A percentile compares a stretch with the other conserved stretches of the same genome.
Evolutionary conservation across 2,329 filamentous ascomycete species (phyloP).

Genomic region (Xylogone sp.): DNA sequence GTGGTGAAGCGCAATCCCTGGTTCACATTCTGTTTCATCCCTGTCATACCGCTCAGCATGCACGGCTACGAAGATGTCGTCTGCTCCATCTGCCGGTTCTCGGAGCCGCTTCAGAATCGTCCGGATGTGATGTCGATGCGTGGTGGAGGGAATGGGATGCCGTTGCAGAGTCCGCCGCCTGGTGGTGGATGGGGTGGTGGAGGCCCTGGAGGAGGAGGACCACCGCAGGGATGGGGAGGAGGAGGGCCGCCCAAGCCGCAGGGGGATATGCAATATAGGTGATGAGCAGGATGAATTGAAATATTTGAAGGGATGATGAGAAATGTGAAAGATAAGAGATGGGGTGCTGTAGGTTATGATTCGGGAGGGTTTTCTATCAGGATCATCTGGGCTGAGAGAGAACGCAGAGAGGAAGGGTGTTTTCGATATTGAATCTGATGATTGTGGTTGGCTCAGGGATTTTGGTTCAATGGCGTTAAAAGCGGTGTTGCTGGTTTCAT

Average conservation of each 20-base stretch:
- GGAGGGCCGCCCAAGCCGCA: constrained; percentile 19
- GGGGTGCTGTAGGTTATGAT: no score
- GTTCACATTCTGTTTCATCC: constrained; percentile 79
- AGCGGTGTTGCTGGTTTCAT: no score
- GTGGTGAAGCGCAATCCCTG: constrained; percentile 64
- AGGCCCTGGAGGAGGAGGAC: constrained; percentile 13
- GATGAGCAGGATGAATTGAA: no score
- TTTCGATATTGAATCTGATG: no score
- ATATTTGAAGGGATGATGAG: no score
- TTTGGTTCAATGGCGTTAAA: no score
- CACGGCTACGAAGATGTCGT: constrained; percentile 65
- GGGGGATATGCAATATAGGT: constrained; percentile 27
- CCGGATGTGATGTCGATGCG: constrained; percentile 24
- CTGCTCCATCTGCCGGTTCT: constrained; percentile 74
- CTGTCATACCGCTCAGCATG: constrained; percentile 67
- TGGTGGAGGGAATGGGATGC: constrained; percentile 17
- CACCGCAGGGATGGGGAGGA: constrained; percentile 10
- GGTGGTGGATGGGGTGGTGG: constrained; percentile 19
- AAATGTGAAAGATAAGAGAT: no score
- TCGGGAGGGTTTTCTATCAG: no score
- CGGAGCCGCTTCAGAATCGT: constrained; percentile 55
- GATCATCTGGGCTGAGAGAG: no score
- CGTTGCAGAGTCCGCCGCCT: constrained; percentile 19
- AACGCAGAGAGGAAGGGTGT: no score
- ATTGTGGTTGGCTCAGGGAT: no score